Base-by-base conservation (phyloP, 257 asterid species). In the Fraxinus pennsylvanica region DNA sequence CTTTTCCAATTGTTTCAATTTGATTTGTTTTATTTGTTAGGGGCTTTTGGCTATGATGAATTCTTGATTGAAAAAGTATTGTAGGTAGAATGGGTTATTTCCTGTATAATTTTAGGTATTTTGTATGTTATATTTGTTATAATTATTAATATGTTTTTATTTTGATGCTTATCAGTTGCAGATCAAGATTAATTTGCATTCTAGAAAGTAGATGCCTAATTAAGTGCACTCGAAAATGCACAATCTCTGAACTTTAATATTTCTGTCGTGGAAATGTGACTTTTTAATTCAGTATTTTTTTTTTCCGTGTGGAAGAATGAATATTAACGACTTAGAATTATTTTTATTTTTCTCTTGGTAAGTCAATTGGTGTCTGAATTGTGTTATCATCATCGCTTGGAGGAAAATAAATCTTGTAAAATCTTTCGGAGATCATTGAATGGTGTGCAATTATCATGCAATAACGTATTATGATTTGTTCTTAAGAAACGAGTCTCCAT, bases 41-140 rank as follows among this genome's bases (percentile, higher is more conserved):
- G 84, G 65, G 65, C 9, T 54, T 54, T 52, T 69, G 68, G 79
- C 80, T 36, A 59, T 68, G 59, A 38, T 77, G 74, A n/a, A 65
- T 77, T 76, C 80, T 69, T 74, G 73, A 76, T 79, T 73, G 72
- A 39, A n/a, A 21, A 10, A 22, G 68, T 54, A 6, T 54, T 54
- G 65, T n/a, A 6, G 7, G 27, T 54, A 54, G 8, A 54, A 54
- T 19, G 65, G 25, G 65, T 54, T 54, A 6, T n/a, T 54, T 54
- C 57, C 57, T 4, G 57, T 19, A 19, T 54, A 54, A 54, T 54
- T 54, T n/a, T 54, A 54, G 27, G 27, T 54, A 7, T 54, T 54
- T 54, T 54, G 9, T 54, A n/a, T 54, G 25, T 19, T 54, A n/a
- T 54, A 54, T 54, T 6, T n/a, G 25, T 19, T 54, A n/a, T 54